Evolutionary conservation across 768 basidiomycete genomes (phyloP).

Genomic region (Paxillus involutus): DNA sequence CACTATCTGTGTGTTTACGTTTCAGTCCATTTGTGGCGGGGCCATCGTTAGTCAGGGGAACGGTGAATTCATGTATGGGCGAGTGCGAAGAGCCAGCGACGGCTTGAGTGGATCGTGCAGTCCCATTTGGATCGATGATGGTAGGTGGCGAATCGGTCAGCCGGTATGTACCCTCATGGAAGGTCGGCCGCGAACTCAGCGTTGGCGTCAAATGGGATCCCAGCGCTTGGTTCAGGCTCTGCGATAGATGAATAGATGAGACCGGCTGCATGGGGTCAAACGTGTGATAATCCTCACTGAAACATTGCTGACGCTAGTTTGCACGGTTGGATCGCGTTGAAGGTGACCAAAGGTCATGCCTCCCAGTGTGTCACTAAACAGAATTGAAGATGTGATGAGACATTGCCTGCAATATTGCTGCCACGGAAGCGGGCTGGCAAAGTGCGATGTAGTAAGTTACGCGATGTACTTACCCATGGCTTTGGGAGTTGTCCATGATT

Average conservation of each 20-base stretch:
- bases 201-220: constrained; percentile 49
- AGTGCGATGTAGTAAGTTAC: background rate
- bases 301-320: constrained; percentile 46
- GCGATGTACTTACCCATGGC: constrained; percentile 33
- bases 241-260: constrained; percentile 25
- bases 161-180: constrained; percentile 30
- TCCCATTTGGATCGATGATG: constrained; percentile 28
- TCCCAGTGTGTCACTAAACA: constrained; percentile 44
- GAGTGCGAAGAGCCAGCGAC: constrained; percentile 30
- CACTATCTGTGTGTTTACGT: constrained; percentile 50
- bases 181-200: constrained; percentile 31
- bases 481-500: constrained; percentile 34
- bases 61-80: constrained; percentile 33
- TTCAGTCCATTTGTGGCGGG: constrained; percentile 23
- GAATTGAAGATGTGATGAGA: constrained; percentile 16
- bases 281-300: constrained; percentile 46
- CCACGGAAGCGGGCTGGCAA: background rate
- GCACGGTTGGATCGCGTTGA: constrained; percentile 52
- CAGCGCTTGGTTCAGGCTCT: constrained; percentile 63
- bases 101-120: constrained; percentile 24
- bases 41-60: constrained; percentile 28
- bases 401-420: constrained; percentile 8
- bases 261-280: constrained; percentile 21
- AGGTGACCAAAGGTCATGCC: constrained; percentile 64
- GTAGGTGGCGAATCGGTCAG: constrained; percentile 33